Evolutionary conservation across 768 basidiomycete species (phyloP), one percentile per base, ranked within the genome.

Genomic region (Leccinum boreale): DNA sequence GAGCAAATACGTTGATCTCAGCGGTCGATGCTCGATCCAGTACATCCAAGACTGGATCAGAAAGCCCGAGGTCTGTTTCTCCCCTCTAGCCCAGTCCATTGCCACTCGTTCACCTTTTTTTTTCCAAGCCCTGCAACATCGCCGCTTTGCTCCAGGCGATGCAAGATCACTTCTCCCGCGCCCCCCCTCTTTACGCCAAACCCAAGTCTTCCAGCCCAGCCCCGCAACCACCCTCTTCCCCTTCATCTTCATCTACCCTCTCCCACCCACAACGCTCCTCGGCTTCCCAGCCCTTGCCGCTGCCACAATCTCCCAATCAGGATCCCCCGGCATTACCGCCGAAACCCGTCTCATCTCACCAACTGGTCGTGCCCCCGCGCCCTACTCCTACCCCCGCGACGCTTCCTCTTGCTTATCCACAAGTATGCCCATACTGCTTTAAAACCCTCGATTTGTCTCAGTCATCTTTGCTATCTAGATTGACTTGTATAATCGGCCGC

Each of bases 151-250:
- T 95, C 46, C 84, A 90, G 61, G 85, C 86, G 19, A 81, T 98
- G 77, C 87, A 90, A 63, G 80, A 84, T 42, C 80, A 87, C 55
- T 98, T 98, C 75, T 95, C 92, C 21, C 79, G 79, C 29, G 81
- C 86, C 48, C 95, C 96, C 45, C 95, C 95, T 7, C 85, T 98
- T 15, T 97, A 94, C 70, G 86, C 95, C 31, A 93, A 89, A 73
- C 87, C 92, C 15, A 81, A 77, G 65, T 60, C 70, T 21, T 45
- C 67, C 35, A 64, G 60, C 52, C 66, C 61, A 62, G 59, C 62
- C 63, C 57, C 67, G 36, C 62, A 63, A 31, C 51, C 66, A 36
- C 56, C 64, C 57, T 62, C 68, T 36, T 42, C 66, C 3, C 45
- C 63, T 44, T 33, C 60, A 26, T 42, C 65, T 8, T 33, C 60